These are phyloP conservation scores for Neurospora pannonica DNA, from an alignment of 495 filamentous ascomycete species.

Conservation along the genomic window DNA sequence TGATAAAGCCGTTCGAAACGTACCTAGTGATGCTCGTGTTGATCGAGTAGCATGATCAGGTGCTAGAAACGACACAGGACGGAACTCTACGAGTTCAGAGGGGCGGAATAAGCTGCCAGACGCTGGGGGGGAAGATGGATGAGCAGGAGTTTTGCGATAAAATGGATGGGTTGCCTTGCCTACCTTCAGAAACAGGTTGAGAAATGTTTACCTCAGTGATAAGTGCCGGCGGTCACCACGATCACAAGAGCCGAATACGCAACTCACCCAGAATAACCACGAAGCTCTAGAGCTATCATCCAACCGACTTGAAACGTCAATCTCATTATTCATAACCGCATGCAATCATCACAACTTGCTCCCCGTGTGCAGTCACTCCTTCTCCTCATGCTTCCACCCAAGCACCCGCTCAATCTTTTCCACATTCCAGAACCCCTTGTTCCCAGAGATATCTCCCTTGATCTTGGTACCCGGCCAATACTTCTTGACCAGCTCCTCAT, in stretches of 20 bases:
- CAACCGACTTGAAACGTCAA: neutral
- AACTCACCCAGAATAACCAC: too few relatives aligned
- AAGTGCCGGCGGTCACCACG: neutral
- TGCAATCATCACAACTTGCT: neutral
- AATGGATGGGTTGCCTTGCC: neutral
- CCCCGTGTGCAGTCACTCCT: neutral
- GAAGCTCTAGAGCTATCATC: neutral
- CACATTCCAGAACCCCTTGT: neutral
- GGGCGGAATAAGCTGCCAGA: neutral
- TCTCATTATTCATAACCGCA: neutral
- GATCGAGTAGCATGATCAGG: too few relatives aligned
- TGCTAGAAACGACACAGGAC: neutral
- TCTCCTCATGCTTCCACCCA: neutral
- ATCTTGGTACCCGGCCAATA: neutral
- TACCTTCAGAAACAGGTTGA: neutral
- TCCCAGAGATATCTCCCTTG: neutral
- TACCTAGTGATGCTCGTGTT: too few relatives aligned
- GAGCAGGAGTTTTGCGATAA: neutral
- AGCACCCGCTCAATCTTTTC: neutral
- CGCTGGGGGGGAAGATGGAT: neutral
- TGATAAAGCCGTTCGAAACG: too few relatives aligned
- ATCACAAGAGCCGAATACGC: neutral
- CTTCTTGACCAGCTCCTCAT: neutral
- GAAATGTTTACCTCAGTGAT: neutral
- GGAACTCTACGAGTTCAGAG: neutral